Conservation (phyloP, 2,329 filamentous ascomycete species). For the Fusarium lyarnte region DNA sequence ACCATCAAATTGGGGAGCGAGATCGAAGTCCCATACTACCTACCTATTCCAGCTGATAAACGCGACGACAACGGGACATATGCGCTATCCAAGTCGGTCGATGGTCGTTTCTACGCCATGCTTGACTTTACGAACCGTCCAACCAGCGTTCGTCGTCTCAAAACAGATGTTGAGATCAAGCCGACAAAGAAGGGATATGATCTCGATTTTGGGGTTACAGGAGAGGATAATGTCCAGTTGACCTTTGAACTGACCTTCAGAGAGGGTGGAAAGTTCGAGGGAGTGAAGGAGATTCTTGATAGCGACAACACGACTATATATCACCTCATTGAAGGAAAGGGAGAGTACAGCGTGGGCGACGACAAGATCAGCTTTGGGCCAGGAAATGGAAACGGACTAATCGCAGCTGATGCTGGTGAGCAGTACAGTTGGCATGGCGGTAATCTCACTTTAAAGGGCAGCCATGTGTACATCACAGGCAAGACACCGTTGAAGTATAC, state of each 20-base stretch:
- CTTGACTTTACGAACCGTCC: constrained; percentile 15
- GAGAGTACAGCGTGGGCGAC: background rate
- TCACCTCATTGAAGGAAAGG: background rate
- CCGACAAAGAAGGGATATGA: constrained; percentile 9
- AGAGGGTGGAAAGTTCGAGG: constrained; percentile 15
- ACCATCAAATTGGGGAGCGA: background rate
- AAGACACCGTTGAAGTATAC: constrained; percentile 13
- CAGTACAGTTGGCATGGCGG: constrained; percentile 18
- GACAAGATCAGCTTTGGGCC: constrained; percentile 9
- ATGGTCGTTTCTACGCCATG: constrained; percentile 19
- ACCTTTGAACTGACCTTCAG: constrained; percentile 21
- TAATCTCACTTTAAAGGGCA: background rate
- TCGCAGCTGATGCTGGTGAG: constrained; percentile 9
- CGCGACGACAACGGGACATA: constrained; percentile 14
- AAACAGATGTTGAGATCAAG: constrained; percentile 7
- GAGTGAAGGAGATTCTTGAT: constrained; percentile 2
- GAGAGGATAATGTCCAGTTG: constrained; percentile 21
- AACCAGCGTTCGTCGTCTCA: constrained; percentile 8
- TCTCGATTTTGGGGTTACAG: constrained; percentile 6
- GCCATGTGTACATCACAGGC: constrained; percentile 16
- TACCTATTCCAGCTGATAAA: constrained; percentile 1
- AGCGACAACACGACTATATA: constrained; percentile 12
- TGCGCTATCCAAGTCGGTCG: background rate
- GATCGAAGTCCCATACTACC: constrained; percentile 16
- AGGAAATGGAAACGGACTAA: background rate